These are phyloP conservation scores for Amanita molliuscula DNA, from an alignment of 768 basidiomycete species.

Conservation along the genomic window DNA sequence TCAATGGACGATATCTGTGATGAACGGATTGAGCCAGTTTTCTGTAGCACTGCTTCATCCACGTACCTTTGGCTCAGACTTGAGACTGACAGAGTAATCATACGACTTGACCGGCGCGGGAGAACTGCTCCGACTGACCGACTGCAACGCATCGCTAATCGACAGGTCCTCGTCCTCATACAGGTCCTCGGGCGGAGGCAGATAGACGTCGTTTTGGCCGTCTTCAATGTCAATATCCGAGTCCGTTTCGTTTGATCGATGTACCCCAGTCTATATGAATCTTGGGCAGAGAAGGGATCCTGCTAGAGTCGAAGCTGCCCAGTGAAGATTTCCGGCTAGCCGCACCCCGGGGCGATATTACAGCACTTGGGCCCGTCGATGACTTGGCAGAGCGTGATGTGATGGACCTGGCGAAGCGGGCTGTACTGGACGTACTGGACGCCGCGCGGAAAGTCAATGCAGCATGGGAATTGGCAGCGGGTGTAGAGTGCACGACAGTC, in stretches of 20 bases:
- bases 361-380: slow-evolving; percentile 15
- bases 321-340: slow-evolving; percentile 21
- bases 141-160: slow-evolving; percentile 45
- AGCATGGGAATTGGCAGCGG: slow-evolving; percentile 36
- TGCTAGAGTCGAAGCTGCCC: slow-evolving; percentile 52
- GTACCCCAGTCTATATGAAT: slow-evolving; percentile 18
- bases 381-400: slow-evolving; percentile 47
- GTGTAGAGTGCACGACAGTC: slow-evolving; percentile 60
- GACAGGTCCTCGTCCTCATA: slow-evolving; percentile 37
- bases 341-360: slow-evolving; percentile 1
- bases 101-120: slow-evolving; percentile 44
- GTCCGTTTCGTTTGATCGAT: slow-evolving; percentile 24
- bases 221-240: slow-evolving; percentile 18
- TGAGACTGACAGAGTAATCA: slow-evolving; percentile 51
- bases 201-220: slow-evolving; percentile 45
- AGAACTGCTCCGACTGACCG: slow-evolving; percentile 44
- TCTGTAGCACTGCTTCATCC: not conserved
- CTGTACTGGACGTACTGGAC: slow-evolving; percentile 36
- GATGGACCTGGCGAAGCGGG: slow-evolving; percentile 37
- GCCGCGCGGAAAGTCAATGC: slow-evolving; percentile 35
- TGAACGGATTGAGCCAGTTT: not conserved
- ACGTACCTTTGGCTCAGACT: slow-evolving; percentile 50
- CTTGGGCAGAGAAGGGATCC: slow-evolving; percentile 43
- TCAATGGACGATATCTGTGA: slow-evolving; percentile 48
- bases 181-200: slow-evolving; percentile 36